Base-by-base conservation (phyloP, 1,284 basidiomycete genomes). In the Ceratobasidium sp. region DNA sequence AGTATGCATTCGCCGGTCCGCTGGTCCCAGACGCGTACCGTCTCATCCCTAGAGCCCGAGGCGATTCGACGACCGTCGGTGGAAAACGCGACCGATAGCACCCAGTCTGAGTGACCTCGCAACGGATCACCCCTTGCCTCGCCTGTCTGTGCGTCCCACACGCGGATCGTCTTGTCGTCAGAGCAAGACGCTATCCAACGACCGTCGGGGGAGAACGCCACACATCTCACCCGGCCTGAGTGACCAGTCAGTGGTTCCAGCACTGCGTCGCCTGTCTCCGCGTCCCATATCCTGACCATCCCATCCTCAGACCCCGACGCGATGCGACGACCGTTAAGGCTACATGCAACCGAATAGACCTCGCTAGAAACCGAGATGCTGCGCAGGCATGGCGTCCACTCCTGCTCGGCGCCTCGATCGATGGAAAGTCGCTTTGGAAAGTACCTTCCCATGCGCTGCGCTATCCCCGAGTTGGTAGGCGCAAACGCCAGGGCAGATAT, bases 51-150 rank as follows among this genome's bases (percentile, higher is more conserved):
- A 17, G 51, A 69, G 11, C 8, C 42, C 5, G 37, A 76, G 3
- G 47, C 42, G 15, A 76, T 42, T 26, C 42, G 54, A 49, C 28
- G 15, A 15, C 37, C 26, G 28, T 76, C 66, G 5, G 51, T 28
- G 11, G 75, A 58, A 54, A 68, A 69, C n/a, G 65, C 37, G 15
- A 54, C 75, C 15, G 47, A 76, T 13, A 7, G 23, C 17, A 77
- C 73, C 6, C 4, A 5, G 42, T 53, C 56, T 47, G 75, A 51
- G 37, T 77, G 76, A 28, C 77, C 74, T 6, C 53, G 17, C 23
- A 76, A 17, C 5, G 73, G 58, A n/a, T 31, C 45, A 20, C 15
- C 42, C 7, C 61, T 13, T n/a, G 33, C 53, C 39, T n/a, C n/a
- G n/a, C n/a, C n/a, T n/a, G n/a, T n/a, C n/a, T n/a, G n/a, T n/a